These are phyloP conservation scores for Casaregolazyma lundiana DNA, from an alignment of 1,139 yeast genomes.

Conservation along the genomic window DNA sequence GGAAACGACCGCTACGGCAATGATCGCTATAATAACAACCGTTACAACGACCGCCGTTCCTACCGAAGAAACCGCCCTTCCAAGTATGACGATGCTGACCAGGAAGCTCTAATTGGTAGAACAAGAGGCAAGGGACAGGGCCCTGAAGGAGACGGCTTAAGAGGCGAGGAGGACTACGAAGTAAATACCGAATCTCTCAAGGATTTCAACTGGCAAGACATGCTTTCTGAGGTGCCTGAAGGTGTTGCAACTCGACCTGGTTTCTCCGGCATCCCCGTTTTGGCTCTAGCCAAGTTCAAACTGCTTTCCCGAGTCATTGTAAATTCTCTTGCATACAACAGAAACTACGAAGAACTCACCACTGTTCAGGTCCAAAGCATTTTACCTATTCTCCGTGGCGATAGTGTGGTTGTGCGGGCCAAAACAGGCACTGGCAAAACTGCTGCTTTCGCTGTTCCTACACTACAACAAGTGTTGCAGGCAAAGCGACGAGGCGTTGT, in stretches of 20 bases:
- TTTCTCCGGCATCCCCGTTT: slow-evolving; percentile 31
- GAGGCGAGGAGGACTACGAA: slow-evolving; percentile 32
- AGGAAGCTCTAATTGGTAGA: slow-evolving; percentile 12
- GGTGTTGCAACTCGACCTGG: slow-evolving; percentile 17
- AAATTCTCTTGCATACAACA: slow-evolving; percentile 32
- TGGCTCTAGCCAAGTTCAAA: slow-evolving; percentile 27
- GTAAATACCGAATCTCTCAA: slow-evolving; percentile 21
- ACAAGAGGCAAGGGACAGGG: slow-evolving; percentile 19
- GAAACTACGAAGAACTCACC: slow-evolving; percentile 47
- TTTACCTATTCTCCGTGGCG: slow-evolving; percentile 54
- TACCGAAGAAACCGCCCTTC: not conserved
- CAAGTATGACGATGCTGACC: slow-evolving; percentile 9
- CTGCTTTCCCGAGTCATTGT: slow-evolving; percentile 32
- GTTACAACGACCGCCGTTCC: not conserved
- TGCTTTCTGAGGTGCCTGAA: slow-evolving; percentile 13
- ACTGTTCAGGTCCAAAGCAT: slow-evolving; percentile 76
- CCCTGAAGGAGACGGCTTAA: slow-evolving; percentile 32
- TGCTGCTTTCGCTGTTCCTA: slow-evolving; percentile 78
- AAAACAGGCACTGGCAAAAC: slow-evolving; percentile 97
- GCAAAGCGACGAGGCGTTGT: slow-evolving; percentile 30
- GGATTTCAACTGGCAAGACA: slow-evolving; percentile 21
- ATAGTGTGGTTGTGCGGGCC: slow-evolving; percentile 76
- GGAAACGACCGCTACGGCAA: slow-evolving; percentile 3
- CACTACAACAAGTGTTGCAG: slow-evolving; percentile 53
- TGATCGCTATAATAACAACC: not conserved